A percentile compares a stretch with the other conserved stretches of the same genome.
Conservation (phyloP, 2,329 filamentous ascomycete species). For the Arthroderma sp. region DNA sequence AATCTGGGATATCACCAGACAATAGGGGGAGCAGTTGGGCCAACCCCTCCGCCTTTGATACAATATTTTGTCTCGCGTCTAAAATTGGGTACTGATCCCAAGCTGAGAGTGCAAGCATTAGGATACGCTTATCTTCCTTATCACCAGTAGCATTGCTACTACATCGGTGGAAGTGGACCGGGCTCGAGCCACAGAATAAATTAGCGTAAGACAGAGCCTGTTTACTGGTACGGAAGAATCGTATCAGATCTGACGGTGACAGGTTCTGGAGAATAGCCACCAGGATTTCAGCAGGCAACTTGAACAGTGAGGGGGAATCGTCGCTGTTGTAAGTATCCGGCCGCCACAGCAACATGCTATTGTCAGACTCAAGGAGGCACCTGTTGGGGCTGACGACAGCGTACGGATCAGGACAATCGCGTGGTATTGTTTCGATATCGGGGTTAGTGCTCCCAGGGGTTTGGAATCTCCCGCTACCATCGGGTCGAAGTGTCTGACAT, state of each 20-base stretch:
- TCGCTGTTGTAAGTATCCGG: background rate
- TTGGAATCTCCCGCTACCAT: background rate
- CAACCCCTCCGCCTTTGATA: background rate
- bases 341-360: constrained; percentile 1
- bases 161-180: constrained; percentile 3
- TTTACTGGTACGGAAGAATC: constrained; percentile 5
- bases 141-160: background rate
- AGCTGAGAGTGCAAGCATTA: constrained; percentile 2
- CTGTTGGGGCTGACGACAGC: constrained; percentile 1
- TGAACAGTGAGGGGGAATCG: background rate
- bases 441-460: background rate
- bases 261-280: constrained; percentile 2
- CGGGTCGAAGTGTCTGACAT: background rate
- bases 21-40: constrained; percentile 3
- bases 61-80: constrained; percentile 1
- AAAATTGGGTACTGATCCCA: constrained; percentile 2
- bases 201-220: constrained; percentile 1
- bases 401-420: constrained; percentile 1
- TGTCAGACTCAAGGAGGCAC: constrained; percentile 1
- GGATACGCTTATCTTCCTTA: constrained; percentile 1
- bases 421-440: background rate
- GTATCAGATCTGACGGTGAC: constrained; percentile 1
- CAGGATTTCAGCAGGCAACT: constrained; percentile 2
- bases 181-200: constrained; percentile 3
- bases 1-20: background rate